Evolutionary conservation across 179 eudicot genomes (phyloP), one percentile per base, ranked within the genome.

Genomic region (Pouteria campechiana): DNA sequence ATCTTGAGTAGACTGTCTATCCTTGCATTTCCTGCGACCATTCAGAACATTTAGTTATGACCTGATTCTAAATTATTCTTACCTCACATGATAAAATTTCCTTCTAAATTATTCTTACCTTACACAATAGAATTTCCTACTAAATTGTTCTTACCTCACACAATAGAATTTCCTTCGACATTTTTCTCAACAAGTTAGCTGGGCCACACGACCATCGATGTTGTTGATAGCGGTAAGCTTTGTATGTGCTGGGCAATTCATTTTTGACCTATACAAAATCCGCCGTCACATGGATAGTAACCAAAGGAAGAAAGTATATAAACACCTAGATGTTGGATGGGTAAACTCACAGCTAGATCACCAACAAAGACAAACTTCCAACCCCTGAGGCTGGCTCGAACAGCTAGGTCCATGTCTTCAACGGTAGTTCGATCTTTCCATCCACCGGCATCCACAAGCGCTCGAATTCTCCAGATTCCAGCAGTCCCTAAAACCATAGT

Each of bases 191-290:
- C 16, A 69, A 59, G 43, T 69, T 69, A 18, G 75, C 75, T 2
- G 75, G 75, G 6, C 75, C 75, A 44, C 75, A 69, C 39, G 75
- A 69, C 75, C 70, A 69, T 6, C 75, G 70, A 27, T 69, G 75
- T 28, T 69, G 75, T 31, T 69, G 75, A 36, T 16, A 69, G 19
- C 70, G 33, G 24, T 69, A 69, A 12, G 70, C 70, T 55, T 69
- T 69, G 44, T 58, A 69, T 25, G 70, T 69, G 17, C 75, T 69
- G 18, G 75, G 75, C 13, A 64, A 70, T 56, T 69, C 75, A 35
- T 69, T 69, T 44, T 64, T 69, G 18, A 69, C 75, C 75, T 69
- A 15, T 25, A n/a, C 16, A 52, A 8, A 21, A 41, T 24, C 4
- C 37, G 36, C 44, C 4, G 10, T 30, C 17, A 13, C 24, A 44